These are phyloP conservation scores for Tolypocladium tropicale DNA, from an alignment of 2,329 filamentous ascomycete species.

Conservation along the genomic window DNA sequence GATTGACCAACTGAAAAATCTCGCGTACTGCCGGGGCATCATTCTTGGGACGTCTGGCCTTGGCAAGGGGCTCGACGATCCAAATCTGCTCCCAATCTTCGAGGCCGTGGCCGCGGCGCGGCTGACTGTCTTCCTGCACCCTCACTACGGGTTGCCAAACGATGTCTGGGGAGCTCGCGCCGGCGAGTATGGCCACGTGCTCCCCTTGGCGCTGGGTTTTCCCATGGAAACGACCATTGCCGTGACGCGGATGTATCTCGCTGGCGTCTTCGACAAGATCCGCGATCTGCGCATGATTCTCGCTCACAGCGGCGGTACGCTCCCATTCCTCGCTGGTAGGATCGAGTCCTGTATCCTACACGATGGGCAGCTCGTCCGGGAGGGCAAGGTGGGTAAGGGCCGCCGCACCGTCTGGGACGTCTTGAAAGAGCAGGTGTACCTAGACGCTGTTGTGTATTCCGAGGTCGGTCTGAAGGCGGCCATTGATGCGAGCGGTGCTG, in stretches of 20 bases:
- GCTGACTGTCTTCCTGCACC: constrained; percentile 73
- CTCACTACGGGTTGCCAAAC: constrained; percentile 79
- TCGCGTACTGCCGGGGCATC: constrained; percentile 69
- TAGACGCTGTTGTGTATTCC: constrained; percentile 80
- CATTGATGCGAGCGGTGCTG: constrained; percentile 54
- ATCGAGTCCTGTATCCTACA: constrained; percentile 83
- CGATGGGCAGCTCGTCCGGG: constrained; percentile 61
- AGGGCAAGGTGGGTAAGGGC: constrained; percentile 40
- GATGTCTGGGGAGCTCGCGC: constrained; percentile 68
- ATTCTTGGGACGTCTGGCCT: constrained; percentile 81
- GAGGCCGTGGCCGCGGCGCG: constrained; percentile 52
- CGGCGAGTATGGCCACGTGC: constrained; percentile 72
- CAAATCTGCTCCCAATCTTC: constrained; percentile 61
- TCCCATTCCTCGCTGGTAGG: constrained; percentile 79
- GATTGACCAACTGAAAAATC: constrained; percentile 47
- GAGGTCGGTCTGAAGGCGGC: constrained; percentile 64
- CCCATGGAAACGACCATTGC: constrained; percentile 90
- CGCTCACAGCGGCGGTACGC: constrained; percentile 78
- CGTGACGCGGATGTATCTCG: constrained; percentile 76
- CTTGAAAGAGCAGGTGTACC: constrained; percentile 64
- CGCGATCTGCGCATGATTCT: constrained; percentile 61
- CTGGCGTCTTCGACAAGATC: constrained; percentile 73
- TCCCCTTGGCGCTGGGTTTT: constrained; percentile 78
- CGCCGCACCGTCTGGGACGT: constrained; percentile 46
- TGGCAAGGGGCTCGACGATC: constrained; percentile 72